These are phyloP conservation scores for Parathielavia hyrcaniae DNA, from an alignment of 495 filamentous ascomycete genomes.

Conservation along the genomic window DNA sequence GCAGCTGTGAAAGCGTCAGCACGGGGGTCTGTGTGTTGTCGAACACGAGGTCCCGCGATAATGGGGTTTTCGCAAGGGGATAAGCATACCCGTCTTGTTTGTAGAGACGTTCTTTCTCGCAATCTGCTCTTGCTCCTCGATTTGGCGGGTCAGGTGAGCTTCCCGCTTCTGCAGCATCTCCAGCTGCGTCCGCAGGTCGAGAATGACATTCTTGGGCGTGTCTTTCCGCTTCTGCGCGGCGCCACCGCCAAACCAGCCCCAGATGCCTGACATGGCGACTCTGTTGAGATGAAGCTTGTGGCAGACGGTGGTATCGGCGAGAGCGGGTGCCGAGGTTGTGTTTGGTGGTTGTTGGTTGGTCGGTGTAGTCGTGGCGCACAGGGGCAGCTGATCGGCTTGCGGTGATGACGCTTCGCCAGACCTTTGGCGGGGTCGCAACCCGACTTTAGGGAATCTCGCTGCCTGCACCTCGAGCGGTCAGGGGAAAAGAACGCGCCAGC, in stretches of 20 bases:
- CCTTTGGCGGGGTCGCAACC: constrained; percentile 29
- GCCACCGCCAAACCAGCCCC: constrained; percentile 81
- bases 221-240: constrained; percentile 80
- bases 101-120: constrained; percentile 84
- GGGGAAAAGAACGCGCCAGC: background rate
- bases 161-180: constrained; percentile 98
- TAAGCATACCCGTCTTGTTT: constrained; percentile 78
- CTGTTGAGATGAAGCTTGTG: background rate
- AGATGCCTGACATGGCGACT: constrained; percentile 54
- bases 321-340: background rate
- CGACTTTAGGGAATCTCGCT: constrained; percentile 14
- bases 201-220: constrained; percentile 93
- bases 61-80: too few relatives aligned
- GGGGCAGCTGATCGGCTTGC: constrained; percentile 26
- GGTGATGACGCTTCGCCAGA: constrained; percentile 31
- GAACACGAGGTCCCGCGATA: background rate
- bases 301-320: background rate
- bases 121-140: constrained; percentile 84
- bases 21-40: background rate
- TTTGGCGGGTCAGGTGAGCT: constrained; percentile 81
- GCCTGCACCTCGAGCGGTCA: background rate
- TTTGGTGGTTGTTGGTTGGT: constrained; percentile 1
- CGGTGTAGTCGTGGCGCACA: constrained; percentile 7
- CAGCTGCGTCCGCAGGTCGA: constrained; percentile 77
- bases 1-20: constrained; percentile 55